A percentile compares a stretch with the other conserved stretches of the same genome.
phyloP scores from a whole-genome alignment of 1,284 basidiomycete genomes.

The Ustilago xerochloae region DNA sequence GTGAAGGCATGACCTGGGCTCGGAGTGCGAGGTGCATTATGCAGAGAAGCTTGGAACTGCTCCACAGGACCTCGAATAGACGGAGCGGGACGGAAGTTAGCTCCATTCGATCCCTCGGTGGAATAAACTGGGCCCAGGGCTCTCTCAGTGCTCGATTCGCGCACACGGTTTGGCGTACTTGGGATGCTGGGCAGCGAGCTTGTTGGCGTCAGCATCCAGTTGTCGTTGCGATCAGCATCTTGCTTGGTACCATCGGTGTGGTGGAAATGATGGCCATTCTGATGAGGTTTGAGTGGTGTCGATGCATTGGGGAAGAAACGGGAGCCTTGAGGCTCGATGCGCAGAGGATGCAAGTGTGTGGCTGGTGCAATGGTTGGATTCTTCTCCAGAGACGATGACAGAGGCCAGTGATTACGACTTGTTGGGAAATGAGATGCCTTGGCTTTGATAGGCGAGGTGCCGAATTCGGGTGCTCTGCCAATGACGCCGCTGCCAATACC shows the following conservation, averaged over 20 bases:
- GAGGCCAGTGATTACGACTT: slow-evolving; percentile 33
- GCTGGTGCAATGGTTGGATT: slow-evolving; percentile 14
- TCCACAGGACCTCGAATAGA: slow-evolving; percentile 32
- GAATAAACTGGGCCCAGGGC: not conserved
- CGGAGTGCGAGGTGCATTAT: slow-evolving; percentile 24
- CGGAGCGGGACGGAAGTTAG: slow-evolving; percentile 1
- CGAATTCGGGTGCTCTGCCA: slow-evolving; percentile 39
- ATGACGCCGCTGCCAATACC: slow-evolving; percentile 42
- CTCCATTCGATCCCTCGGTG: not conserved
- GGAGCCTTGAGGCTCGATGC: slow-evolving; percentile 33
- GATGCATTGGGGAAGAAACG: slow-evolving; percentile 28
- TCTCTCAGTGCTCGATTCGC: slow-evolving; percentile 29
- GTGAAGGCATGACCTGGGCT: slow-evolving; percentile 20
- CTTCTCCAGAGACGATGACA: slow-evolving; percentile 41
- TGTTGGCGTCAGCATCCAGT: slow-evolving; percentile 57
- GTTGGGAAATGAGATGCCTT: slow-evolving; percentile 5
- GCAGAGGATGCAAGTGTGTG: slow-evolving; percentile 31
- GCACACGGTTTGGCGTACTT: slow-evolving; percentile 38
- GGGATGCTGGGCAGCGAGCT: slow-evolving; percentile 58
- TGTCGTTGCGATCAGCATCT: slow-evolving; percentile 27
- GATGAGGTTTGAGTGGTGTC: slow-evolving; percentile 13
- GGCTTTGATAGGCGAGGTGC: slow-evolving; percentile 30
- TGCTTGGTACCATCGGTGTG: not conserved
- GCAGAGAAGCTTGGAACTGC: slow-evolving; percentile 25
- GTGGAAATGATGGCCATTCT: not conserved